Evolutionary conservation across 2,329 filamentous ascomycete genomes (phyloP), one percentile per base, ranked within the genome.

Genomic region (Colletotrichum chrysophilum): DNA sequence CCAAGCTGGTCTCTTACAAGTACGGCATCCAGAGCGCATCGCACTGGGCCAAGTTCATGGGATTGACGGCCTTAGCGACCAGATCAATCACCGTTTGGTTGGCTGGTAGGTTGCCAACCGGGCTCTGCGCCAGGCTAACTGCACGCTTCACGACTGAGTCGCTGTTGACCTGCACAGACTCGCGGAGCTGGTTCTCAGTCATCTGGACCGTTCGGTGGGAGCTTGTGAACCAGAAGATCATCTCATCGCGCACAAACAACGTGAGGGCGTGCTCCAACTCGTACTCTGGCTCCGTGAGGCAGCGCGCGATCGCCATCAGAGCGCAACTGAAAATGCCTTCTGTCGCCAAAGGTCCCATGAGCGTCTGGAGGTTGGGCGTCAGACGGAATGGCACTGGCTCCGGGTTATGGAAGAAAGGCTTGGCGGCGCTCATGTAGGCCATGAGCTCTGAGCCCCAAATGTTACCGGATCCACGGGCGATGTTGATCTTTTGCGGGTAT

Each of bases 11-110:
- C 61, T 38, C 76, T 85, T 89, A 98, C 82, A 98, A 87, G 87
- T 98, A 99, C 28, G 95, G 94, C 96, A 98, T 98, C 96, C 97
- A 99, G 80, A 99, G 87, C 74, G 96, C 93, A 88, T 99, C 97
- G 81, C 94, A 96, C 85, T 95, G 91, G 60, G 94, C 93, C 85
- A 99, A 85, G 83, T 97, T 96, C 87, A 95, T 93, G 2, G 97
- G 97, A 85, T 98, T 97, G 18, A 98, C 96, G 2, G 96, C 96
- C 86, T 94, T 94, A n/a, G 94, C 94, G 77, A 99, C 94, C 77
- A 97, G 86, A 85, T 99, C 97, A 81, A 99, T 96, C 34, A 98
- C 95, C 55, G 96, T 98, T 89, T 99, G 97, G 84, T 98, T 98
- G 28, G 96, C 96, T 8, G 97, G 97, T 79, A 99, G 86, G 82